These are phyloP conservation scores for Tylopilus rubrobrunneus DNA, from an alignment of 768 basidiomycete genomes.

Conservation along the genomic window DNA sequence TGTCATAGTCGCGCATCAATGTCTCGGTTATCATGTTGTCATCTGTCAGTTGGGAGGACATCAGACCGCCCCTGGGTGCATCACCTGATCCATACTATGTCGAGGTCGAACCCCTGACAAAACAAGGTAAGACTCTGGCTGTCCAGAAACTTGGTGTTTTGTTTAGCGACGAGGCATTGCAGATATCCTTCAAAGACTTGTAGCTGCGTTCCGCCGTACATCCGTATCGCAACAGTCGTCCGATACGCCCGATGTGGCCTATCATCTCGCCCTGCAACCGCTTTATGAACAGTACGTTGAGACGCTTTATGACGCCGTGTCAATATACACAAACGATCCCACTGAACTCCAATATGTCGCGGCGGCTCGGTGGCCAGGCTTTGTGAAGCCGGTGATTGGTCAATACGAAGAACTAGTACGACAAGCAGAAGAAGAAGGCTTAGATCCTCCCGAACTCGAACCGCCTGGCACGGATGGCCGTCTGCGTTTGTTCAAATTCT, in stretches of 20 bases:
- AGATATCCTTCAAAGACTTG: conserved; percentile 38
- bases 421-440: conserved; percentile 21
- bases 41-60: conserved; percentile 63
- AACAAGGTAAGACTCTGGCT: conserved; percentile 46
- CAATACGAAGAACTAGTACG: conserved; percentile 32
- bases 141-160: not conserved
- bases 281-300: conserved; percentile 64
- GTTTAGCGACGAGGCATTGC: not conserved
- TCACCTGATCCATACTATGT: conserved; percentile 72
- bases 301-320: conserved; percentile 57
- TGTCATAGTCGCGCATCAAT: conserved; percentile 54
- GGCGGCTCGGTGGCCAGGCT: conserved; percentile 78
- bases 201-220: conserved; percentile 34
- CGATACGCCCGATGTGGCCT: conserved; percentile 28
- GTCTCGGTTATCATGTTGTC: conserved; percentile 63
- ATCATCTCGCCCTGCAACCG: conserved; percentile 51
- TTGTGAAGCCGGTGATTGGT: conserved; percentile 63
- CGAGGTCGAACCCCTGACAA: conserved; percentile 48
- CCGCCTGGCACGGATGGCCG: conserved; percentile 55
- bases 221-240: conserved; percentile 4
- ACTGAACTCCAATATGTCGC: conserved; percentile 73
- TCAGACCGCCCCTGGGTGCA: conserved; percentile 65
- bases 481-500: conserved; percentile 61
- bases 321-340: conserved; percentile 61
- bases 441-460: conserved; percentile 26